Evolutionary conservation across 208 protist species (phyloP).

Genomic region (Crithidia acanthocephali): DNA sequence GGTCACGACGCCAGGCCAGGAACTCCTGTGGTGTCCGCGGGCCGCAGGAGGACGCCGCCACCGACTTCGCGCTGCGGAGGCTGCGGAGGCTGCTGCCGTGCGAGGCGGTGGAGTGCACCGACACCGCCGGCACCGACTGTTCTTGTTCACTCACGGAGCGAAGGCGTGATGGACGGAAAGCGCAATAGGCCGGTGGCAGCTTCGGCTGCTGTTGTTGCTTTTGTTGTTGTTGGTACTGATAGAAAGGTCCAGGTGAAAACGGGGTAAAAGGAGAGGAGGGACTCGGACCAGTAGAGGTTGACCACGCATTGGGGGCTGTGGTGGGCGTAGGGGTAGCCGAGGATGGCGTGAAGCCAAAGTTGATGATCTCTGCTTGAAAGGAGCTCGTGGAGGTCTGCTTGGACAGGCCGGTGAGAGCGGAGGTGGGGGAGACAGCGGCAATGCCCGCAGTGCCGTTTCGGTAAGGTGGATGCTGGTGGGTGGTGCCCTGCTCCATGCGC

Average conservation of each 20-base stretch:
- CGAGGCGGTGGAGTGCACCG: neutral
- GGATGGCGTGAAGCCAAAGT: conserved; percentile 8
- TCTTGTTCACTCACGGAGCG: neutral
- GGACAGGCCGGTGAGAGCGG: neutral
- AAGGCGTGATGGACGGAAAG: neutral
- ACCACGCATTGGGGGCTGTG: neutral
- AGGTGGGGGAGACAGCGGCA: neutral
- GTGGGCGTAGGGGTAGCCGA: neutral
- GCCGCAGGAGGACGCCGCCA: neutral
- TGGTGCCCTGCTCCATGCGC: conserved; percentile 10
- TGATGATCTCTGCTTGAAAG: conserved; percentile 12
- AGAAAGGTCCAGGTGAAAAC: neutral
- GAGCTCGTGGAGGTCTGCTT: neutral
- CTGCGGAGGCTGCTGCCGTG: neutral
- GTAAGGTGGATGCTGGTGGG: neutral
- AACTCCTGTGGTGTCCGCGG: conserved; percentile 12
- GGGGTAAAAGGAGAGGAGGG: conserved; percentile 17
- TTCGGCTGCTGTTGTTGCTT: neutral
- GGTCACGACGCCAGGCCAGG: conserved; percentile 8
- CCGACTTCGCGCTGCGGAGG: no score
- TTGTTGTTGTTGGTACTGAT: neutral
- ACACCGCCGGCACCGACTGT: neutral
- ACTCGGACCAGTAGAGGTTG: neutral
- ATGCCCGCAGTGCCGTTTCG: no score
- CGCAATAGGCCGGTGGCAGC: neutral